These are phyloP conservation scores for Trifolium repens DNA, from an alignment of 306 rosid species.

Conservation along the genomic window DNA sequence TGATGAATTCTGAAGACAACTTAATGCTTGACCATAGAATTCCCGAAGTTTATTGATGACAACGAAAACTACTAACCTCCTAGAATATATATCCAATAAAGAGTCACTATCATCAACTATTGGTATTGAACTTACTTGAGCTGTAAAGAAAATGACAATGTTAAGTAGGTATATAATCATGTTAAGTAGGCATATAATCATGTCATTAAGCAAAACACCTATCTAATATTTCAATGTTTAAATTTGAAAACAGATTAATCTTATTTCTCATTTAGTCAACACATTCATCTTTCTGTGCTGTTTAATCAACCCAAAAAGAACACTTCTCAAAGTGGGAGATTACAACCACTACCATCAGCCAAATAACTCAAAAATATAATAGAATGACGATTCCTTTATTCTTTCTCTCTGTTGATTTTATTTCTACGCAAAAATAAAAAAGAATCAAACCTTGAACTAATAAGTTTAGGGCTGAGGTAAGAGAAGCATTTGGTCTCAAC, in stretches of 20 bases:
- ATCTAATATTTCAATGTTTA: slow-evolving; percentile 23
- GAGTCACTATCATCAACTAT: slow-evolving; percentile 93
- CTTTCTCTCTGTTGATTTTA: slow-evolving; percentile 19
- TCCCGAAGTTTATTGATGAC: slow-evolving; percentile 6
- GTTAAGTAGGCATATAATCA: slow-evolving; percentile 3
- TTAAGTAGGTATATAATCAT: slow-evolving; percentile 5
- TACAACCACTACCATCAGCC: slow-evolving; percentile 26
- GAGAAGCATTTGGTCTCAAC: slow-evolving; percentile 89
- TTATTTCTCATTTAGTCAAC: slow-evolving; percentile 31
- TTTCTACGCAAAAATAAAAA: neutral
- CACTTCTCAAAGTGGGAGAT: slow-evolving; percentile 28
- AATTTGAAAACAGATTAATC: slow-evolving; percentile 4
- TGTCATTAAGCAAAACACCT: slow-evolving; percentile 33
- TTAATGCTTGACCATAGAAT: slow-evolving; percentile 28
- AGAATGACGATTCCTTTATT: slow-evolving; percentile 22
- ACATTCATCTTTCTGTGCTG: neutral
- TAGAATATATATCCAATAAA: slow-evolving; percentile 91
- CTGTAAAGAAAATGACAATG: slow-evolving; percentile 55
- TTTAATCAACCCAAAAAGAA: slow-evolving; percentile 25
- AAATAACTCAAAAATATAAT: slow-evolving; percentile 24
- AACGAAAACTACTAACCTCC: slow-evolving; percentile 74
- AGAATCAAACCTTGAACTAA: slow-evolving; percentile 76
- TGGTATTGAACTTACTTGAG: slow-evolving; percentile 95
- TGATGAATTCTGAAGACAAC: slow-evolving; percentile 11
- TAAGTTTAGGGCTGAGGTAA: slow-evolving; percentile 80